Evolutionary conservation across 306 rosid genomes (phyloP).

Genomic region (Benincasa hispida): DNA sequence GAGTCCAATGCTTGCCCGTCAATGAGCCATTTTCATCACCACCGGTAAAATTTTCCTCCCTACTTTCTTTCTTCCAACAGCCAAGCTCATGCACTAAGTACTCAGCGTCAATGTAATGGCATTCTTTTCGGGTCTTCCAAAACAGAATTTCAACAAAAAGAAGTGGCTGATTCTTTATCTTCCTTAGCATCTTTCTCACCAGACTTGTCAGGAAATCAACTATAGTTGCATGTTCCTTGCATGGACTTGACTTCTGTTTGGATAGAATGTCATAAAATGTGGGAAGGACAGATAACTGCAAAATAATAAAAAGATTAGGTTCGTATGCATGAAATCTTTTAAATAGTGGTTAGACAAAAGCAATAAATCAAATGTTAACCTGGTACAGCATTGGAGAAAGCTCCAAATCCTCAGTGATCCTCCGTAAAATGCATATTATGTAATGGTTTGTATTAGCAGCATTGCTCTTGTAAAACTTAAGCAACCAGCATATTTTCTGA

Average conservation of each 20-base stretch:
- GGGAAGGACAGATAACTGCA: conserved; percentile 74
- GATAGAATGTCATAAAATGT: conserved; percentile 59
- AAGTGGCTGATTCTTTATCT: conserved; percentile 79
- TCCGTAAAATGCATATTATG: conserved; percentile 56
- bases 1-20: conserved; percentile 32
- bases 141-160: conserved; percentile 82
- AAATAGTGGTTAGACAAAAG: neutral
- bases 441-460: conserved; percentile 59
- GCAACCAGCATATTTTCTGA: conserved; percentile 87
- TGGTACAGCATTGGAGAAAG: conserved; percentile 92
- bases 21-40: conserved; percentile 40
- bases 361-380: conserved; percentile 27
- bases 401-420: conserved; percentile 68
- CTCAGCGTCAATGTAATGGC: conserved; percentile 79
- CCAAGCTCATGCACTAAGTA: conserved; percentile 73
- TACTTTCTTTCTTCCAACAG: conserved; percentile 43
- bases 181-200: conserved; percentile 75
- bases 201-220: conserved; percentile 57
- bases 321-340: neutral
- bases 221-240: conserved; percentile 40
- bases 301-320: conserved; percentile 3
- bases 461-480: conserved; percentile 87
- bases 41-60: conserved; percentile 23
- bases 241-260: conserved; percentile 66
- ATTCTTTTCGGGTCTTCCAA: conserved; percentile 89